These are phyloP conservation scores for Nevesoporus exiguus DNA, from an alignment of 768 basidiomycete genomes.

Conservation along the genomic window DNA sequence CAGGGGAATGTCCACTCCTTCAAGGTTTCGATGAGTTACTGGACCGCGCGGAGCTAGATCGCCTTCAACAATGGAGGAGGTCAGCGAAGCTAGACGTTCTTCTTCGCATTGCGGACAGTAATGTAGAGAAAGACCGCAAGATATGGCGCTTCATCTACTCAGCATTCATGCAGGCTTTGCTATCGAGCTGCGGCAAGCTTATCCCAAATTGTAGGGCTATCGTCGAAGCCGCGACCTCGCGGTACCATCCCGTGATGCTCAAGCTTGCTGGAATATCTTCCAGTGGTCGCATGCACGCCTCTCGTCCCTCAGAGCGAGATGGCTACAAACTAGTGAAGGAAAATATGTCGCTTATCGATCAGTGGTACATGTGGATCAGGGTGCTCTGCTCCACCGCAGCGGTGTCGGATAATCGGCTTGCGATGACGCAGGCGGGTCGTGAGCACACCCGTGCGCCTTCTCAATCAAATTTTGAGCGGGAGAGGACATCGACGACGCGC, in stretches of 20 bases:
- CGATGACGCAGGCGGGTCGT: conserved; percentile 50
- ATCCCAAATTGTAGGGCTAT: conserved; percentile 57
- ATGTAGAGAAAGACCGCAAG: conserved; percentile 59
- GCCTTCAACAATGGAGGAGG: conserved; percentile 66
- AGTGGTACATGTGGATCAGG: conserved; percentile 85
- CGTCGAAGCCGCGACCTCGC: conserved; percentile 62
- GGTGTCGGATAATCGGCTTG: conserved; percentile 57
- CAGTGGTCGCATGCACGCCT: conserved; percentile 37
- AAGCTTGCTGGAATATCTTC: conserved; percentile 70
- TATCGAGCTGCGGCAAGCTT: conserved; percentile 45
- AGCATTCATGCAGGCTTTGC: conserved; percentile 53
- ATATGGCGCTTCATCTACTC: conserved; percentile 78
- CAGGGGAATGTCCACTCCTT: conserved; percentile 45
- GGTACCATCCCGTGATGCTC: conserved; percentile 70
- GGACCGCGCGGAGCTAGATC: conserved; percentile 54
- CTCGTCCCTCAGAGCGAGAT: conserved; percentile 49
- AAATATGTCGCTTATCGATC: conserved; percentile 57
- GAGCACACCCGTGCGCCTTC: conserved; percentile 71
- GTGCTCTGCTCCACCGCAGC: conserved; percentile 80
- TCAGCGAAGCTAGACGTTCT: conserved; percentile 53
- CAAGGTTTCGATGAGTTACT: conserved; percentile 65
- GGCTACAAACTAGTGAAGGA: conserved; percentile 52
- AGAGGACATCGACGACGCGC: conserved; percentile 76
- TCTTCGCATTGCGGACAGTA: conserved; percentile 70
- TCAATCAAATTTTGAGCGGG: conserved; percentile 73